These are phyloP conservation scores for Corymbia citriodora DNA, from an alignment of 441 rosid species.

Conservation along the genomic window DNA sequence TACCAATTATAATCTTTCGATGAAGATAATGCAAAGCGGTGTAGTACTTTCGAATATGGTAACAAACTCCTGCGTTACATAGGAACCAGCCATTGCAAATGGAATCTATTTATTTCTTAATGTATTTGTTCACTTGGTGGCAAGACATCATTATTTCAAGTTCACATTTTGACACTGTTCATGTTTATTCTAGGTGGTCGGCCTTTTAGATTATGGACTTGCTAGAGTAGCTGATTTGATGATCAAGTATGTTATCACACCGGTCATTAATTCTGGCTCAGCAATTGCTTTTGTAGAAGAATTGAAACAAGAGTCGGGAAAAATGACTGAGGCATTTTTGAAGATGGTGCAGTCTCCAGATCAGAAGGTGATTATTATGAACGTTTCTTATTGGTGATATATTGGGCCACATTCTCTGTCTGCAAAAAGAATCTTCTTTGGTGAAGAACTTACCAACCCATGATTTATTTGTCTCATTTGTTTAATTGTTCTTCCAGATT, in stretches of 20 bases:
- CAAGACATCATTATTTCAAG: neutral
- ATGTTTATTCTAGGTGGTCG: constrained; percentile 55
- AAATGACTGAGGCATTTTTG: constrained; percentile 43
- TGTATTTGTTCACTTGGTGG: neutral
- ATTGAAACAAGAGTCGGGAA: constrained; percentile 34
- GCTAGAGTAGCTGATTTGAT: constrained; percentile 85
- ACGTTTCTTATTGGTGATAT: neutral
- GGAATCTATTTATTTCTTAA: neutral
- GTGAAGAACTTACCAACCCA: neutral
- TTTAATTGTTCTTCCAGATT: constrained; percentile 25
- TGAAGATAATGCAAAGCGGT: neutral
- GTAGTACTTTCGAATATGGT: neutral
- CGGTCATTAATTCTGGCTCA: constrained; percentile 56
- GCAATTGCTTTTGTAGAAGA: constrained; percentile 50
- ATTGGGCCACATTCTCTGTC: neutral
- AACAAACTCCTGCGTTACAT: neutral
- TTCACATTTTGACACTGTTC: constrained; percentile 12
- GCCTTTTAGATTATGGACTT: constrained; percentile 79
- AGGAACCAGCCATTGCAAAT: neutral
- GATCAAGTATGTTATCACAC: constrained; percentile 69
- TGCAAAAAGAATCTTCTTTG: neutral
- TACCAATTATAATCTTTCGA: neutral
- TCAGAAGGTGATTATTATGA: constrained; percentile 37
- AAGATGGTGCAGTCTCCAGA: constrained; percentile 42
- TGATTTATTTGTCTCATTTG: neutral